Evolutionary conservation across 1,284 basidiomycete species (phyloP), one percentile per base, ranked within the genome.

Genomic region (Cutaneotrichosporon cavernicola): DNA sequence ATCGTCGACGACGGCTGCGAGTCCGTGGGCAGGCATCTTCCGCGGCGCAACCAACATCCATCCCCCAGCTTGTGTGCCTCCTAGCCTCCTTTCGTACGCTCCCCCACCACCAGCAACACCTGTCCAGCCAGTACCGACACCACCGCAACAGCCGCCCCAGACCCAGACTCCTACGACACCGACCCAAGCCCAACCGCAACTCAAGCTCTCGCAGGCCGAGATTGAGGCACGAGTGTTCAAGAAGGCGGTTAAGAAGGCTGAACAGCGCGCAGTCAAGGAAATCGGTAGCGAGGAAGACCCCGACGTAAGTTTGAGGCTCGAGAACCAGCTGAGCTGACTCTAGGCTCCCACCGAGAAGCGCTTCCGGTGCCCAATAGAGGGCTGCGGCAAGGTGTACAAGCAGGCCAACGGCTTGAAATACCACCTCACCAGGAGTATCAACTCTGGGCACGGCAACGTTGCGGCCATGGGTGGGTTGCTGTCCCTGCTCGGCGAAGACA

Each of bases 381-480:
- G 85, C 1, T 86, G 85, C 69, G 85, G 85, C 69, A 86, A 86
- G 76, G 81, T 83, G 18, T 86, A 86, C 80, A 86, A 86, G 76
- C 85, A 86, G 74, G 77, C 77, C 56, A 79, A 81, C 66, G 80
- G 80, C 2, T 69, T 79, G 43, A 77, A 79, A 67, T 81, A 82
- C 69, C 81, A 82, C 64, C 66, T 82, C 38, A 79, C 77, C 3
- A 65, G 75, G 46, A 75, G 73, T 52, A 78, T 79, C 65, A 79
- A 79, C 67, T 76, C 74, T 21, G 75, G 76, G 5, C 77, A 79
- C 69, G 77, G 76, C 43, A 79, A 77, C 64, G 72, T 79, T 14
- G 75, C 75, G 8, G 75, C 76, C 40, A 69, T 74, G 66, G 76
- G 74, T 22, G 72, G 72, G 2, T 58, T 76, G 21, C 68, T 69